A percentile compares a stretch with the other conserved stretches of the same genome.
Evolutionary conservation across 2,329 filamentous ascomycete genomes (phyloP).

Genomic region (Zalaria sp.): DNA sequence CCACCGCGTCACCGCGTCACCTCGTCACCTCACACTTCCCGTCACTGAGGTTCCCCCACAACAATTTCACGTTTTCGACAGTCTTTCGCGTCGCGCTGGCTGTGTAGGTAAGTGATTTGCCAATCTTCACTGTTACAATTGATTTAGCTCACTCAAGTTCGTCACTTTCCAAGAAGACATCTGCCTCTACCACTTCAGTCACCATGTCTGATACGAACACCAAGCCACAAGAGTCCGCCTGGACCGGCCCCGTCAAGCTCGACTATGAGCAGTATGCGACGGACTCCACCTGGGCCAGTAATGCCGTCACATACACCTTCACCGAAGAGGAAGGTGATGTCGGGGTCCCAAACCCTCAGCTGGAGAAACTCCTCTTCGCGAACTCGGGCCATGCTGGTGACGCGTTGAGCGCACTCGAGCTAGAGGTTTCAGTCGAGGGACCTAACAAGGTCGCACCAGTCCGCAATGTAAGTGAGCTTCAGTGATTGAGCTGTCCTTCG

Average conservation of each 20-base stretch:
- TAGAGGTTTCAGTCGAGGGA: constrained; percentile 38
- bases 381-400: constrained; percentile 44
- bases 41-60: too few relatives aligned
- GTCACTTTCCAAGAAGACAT: too few relatives aligned
- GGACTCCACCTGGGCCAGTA: constrained; percentile 31
- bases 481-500: background rate
- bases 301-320: constrained; percentile 67
- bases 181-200: background rate
- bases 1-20: too few relatives aligned
- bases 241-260: constrained; percentile 13
- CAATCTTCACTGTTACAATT: too few relatives aligned
- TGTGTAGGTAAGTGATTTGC: too few relatives aligned
- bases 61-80: too few relatives aligned
- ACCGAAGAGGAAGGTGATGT: constrained; percentile 75
- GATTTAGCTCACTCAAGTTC: too few relatives aligned
- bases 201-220: background rate
- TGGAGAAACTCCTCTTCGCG: constrained; percentile 66
- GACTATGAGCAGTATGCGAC: constrained; percentile 12
- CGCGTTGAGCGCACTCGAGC: constrained; percentile 44
- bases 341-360: constrained; percentile 52
- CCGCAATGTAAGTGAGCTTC: constrained; percentile 28
- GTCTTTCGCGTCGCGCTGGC: too few relatives aligned
- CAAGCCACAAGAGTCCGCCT: constrained; percentile 12
- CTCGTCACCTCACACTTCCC: too few relatives aligned
- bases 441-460: constrained; percentile 33